Evolutionary conservation across 352 stramenopile species (phyloP).

Genomic region (Phytopythium montanum): DNA sequence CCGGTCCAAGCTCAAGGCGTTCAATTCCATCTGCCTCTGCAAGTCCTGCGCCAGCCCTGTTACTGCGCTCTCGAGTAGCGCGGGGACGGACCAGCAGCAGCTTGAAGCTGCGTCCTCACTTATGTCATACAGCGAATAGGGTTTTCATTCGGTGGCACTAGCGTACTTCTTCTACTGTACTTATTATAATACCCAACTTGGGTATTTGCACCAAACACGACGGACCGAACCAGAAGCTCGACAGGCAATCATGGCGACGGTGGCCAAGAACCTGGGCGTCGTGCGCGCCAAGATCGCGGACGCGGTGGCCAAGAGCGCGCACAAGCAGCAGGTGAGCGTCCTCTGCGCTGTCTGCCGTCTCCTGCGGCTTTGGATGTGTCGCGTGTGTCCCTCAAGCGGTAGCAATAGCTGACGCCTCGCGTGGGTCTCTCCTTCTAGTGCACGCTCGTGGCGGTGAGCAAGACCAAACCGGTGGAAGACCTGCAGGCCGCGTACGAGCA

Average conservation of each 20-base stretch:
- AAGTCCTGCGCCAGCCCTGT: no score
- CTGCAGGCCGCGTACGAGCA: conserved; percentile 88
- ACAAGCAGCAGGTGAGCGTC: conserved; percentile 36
- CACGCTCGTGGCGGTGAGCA: conserved; percentile 92
- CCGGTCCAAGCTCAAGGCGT: no score
- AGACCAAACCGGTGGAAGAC: conserved; percentile 91
- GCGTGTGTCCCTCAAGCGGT: background rate
- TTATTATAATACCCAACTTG: no score
- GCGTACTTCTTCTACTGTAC: no score
- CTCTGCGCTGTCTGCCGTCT: background rate
- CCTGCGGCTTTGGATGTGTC: background rate
- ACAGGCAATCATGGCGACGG: conserved; percentile 18
- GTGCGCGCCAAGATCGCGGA: conserved; percentile 62
- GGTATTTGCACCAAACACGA: no score
- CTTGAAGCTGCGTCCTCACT: no score
- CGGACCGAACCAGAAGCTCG: background rate
- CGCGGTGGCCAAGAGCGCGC: conserved; percentile 42
- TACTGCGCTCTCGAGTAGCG: no score
- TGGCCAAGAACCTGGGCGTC: conserved; percentile 55
- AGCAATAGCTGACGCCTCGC: background rate
- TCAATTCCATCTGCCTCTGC: no score
- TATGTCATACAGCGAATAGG: no score
- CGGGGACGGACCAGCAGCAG: no score
- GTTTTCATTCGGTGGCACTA: no score
- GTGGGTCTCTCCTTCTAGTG: conserved; percentile 32